Conservation (phyloP, 1,284 basidiomycete genomes). For the Rugosomyces carneus region DNA sequence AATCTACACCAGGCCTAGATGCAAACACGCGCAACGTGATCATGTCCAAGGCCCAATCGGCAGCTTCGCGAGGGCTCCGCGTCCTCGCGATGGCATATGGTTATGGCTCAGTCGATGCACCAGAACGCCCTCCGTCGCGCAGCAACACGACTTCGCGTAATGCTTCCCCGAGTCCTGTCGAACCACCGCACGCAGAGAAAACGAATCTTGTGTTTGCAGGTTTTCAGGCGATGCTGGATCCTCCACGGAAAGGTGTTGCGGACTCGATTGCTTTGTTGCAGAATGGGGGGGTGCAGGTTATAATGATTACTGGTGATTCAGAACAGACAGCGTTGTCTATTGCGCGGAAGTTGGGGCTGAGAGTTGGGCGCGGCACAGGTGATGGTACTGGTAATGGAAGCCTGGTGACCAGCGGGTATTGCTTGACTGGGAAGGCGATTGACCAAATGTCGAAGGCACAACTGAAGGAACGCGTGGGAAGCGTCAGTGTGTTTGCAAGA, state of each 20-base stretch:
- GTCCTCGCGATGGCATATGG: constrained; percentile 91
- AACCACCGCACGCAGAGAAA: constrained; percentile 28
- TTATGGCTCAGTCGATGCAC: constrained; percentile 47
- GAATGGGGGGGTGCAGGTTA: constrained; percentile 84
- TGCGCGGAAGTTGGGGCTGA: constrained; percentile 84
- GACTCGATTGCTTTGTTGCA: constrained; percentile 81
- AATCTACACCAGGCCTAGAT: constrained; percentile 76
- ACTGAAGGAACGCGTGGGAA: constrained; percentile 78
- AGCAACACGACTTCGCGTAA: constrained; percentile 14
- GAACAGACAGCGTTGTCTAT: constrained; percentile 90
- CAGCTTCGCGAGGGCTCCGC: constrained; percentile 75
- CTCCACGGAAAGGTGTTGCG: constrained; percentile 89
- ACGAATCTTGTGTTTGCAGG: constrained; percentile 82
- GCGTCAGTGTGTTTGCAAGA: constrained; percentile 86
- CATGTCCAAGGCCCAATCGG: constrained; percentile 59
- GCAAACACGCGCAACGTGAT: constrained; percentile 61
- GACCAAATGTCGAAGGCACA: constrained; percentile 80
- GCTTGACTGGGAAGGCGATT: constrained; percentile 82
- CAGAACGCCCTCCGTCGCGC: constrained; percentile 18
- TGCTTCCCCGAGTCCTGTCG: constrained; percentile 5
- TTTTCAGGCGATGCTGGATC: constrained; percentile 94
- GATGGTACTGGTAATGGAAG: constrained; percentile 19
- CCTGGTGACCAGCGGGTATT: constrained; percentile 27
- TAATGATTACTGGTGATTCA: constrained; percentile 98
- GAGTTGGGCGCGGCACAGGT: constrained; percentile 38